Conservation (phyloP, 768 basidiomycete genomes). For the Lactarius psammicola region DNA sequence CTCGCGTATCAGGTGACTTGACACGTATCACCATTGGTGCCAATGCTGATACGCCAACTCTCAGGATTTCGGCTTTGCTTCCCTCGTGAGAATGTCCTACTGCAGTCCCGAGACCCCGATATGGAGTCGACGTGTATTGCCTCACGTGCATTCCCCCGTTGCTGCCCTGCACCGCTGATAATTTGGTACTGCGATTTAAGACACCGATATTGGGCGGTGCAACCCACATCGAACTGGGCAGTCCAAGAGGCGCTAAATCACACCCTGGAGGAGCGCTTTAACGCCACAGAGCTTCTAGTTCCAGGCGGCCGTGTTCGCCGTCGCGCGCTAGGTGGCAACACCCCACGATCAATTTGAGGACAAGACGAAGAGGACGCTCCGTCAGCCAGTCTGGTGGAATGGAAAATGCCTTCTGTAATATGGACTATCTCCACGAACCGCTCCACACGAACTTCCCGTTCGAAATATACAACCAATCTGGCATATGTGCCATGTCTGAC, state of each 20-base stretch:
- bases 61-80: not conserved
- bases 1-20: not conserved
- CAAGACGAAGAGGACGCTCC: not conserved
- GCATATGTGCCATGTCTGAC: not conserved
- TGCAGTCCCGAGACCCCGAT: not conserved
- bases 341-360: not conserved
- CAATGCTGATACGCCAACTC: not conserved
- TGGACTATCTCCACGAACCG: not conserved
- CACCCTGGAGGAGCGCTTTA: not conserved
- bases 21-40: not conserved
- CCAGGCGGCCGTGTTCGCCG: not conserved
- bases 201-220: not conserved
- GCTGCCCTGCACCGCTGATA: not conserved
- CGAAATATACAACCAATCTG: not conserved
- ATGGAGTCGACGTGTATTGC: not conserved
- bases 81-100: not conserved
- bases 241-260: not conserved
- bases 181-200: not conserved
- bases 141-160: no score
- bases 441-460: not conserved
- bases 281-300: not conserved
- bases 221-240: not conserved
- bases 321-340: not conserved
- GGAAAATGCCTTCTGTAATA: not conserved
- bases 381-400: not conserved